A percentile compares a stretch with the other conserved stretches of the same genome.
Evolutionary conservation across 352 stramenopile species (phyloP).

Genomic region (Globisporangium rhizosaccharum): DNA sequence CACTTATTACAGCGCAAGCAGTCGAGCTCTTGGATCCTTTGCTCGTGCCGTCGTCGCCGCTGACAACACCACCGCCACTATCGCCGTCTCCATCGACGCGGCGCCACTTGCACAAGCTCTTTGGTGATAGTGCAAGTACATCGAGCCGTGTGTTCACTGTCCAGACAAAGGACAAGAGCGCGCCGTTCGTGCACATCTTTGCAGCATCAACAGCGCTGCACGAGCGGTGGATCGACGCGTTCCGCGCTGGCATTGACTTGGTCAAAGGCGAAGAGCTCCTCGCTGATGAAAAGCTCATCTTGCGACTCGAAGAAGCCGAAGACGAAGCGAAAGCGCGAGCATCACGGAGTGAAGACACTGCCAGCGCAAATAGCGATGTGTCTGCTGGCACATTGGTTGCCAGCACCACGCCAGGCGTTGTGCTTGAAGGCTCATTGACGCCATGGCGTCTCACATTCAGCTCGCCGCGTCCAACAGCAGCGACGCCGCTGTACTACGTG

Average conservation of each 20-base stretch:
- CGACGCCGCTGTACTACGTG: conserved; percentile 26
- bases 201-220: conserved; percentile 29
- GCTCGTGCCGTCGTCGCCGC: too few relatives aligned
- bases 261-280: conserved; percentile 50
- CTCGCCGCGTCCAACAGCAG: background rate
- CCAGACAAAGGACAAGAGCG: conserved; percentile 10
- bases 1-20: conserved; percentile 22
- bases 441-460: conserved; percentile 23
- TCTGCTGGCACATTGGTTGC: background rate
- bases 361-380: background rate
- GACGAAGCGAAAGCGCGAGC: conserved; percentile 12
- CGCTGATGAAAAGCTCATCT: conserved; percentile 41
- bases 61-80: background rate
- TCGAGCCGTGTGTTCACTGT: conserved; percentile 6
- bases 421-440: conserved; percentile 51
- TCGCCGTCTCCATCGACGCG: conserved; percentile 3
- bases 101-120: conserved; percentile 19
- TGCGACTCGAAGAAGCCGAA: conserved; percentile 30
- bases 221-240: conserved; percentile 34
- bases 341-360: background rate
- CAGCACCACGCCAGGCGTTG: conserved; percentile 24
- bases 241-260: conserved; percentile 33
- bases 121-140: conserved; percentile 7
- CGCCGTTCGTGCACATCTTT: conserved; percentile 32
- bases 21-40: conserved; percentile 24